phyloP scores from a whole-genome alignment of 208 protist genomes.

The Angomonas deanei region DNA sequence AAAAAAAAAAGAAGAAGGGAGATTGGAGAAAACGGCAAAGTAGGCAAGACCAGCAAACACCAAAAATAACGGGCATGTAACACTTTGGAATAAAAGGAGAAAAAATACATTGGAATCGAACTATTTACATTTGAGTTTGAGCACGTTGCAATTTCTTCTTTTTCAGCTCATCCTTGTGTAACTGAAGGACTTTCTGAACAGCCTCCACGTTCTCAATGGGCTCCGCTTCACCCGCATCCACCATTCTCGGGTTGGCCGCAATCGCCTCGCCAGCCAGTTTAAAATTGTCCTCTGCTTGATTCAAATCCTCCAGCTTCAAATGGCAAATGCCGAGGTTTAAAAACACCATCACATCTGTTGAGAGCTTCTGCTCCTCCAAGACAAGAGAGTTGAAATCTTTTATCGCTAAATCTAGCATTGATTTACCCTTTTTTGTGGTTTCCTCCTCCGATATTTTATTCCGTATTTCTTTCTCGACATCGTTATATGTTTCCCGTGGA shows the following conservation, averaged over 20 bases:
- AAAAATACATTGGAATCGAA: background rate
- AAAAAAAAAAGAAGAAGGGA: slow-evolving; percentile 9
- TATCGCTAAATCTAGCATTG: background rate
- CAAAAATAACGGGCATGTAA: background rate
- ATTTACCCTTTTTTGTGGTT: slow-evolving; percentile 9
- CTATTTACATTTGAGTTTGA: slow-evolving; percentile 3
- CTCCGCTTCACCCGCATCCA: slow-evolving; percentile 47
- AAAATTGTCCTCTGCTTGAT: slow-evolving; percentile 59
- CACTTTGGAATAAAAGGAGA: background rate
- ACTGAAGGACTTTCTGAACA: slow-evolving; percentile 46
- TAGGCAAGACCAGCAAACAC: background rate
- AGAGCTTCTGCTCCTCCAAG: background rate
- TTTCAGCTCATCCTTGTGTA: slow-evolving; percentile 47
- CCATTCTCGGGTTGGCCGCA: slow-evolving; percentile 38
- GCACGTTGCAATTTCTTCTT: slow-evolving; percentile 13
- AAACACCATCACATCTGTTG: slow-evolving; percentile 42
- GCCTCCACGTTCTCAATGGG: slow-evolving; percentile 55
- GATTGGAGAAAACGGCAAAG: background rate
- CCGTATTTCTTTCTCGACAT: slow-evolving; percentile 30
- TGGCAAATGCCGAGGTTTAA: slow-evolving; percentile 72
- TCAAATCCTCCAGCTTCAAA: slow-evolving; percentile 47
- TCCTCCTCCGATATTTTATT: slow-evolving; percentile 12
- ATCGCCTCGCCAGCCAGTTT: slow-evolving; percentile 58
- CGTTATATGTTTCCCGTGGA: slow-evolving; percentile 7
- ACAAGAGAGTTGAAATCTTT: slow-evolving; percentile 1